phyloP scores from a whole-genome alignment of 345 rosid species.

The Melaleuca quinquenervia region DNA sequence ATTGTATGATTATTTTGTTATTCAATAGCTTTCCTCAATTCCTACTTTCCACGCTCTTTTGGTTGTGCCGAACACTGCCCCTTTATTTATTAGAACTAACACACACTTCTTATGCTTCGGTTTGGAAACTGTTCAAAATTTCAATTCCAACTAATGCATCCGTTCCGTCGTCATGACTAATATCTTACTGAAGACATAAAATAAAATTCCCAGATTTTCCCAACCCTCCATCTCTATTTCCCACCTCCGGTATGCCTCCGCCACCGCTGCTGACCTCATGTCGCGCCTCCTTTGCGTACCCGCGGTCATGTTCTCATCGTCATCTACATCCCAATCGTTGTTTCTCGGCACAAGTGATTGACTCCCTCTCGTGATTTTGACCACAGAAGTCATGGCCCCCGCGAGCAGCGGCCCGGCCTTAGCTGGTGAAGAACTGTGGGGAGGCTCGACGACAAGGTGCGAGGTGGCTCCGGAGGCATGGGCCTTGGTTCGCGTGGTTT shows the following conservation, averaged over 20 bases:
- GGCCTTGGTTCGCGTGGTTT: neutral
- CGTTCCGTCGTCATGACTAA: neutral
- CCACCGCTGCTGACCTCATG: neutral
- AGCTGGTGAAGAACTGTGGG: neutral
- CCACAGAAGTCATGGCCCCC: neutral
- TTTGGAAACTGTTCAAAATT: neutral
- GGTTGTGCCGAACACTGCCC: too few relatives aligned
- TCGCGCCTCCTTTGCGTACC: neutral
- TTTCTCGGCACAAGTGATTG: neutral
- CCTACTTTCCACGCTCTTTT: too few relatives aligned
- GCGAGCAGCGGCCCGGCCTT: neutral
- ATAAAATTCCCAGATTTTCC: neutral
- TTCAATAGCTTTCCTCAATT: too few relatives aligned
- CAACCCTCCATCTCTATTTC: neutral
- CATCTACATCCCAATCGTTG: neutral
- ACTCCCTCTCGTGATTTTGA: neutral
- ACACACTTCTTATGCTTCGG: too few relatives aligned
- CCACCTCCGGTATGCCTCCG: neutral
- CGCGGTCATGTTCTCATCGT: neutral
- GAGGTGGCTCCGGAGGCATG: too few relatives aligned
- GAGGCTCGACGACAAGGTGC: too few relatives aligned
- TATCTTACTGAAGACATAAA: neutral
- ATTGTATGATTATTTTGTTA: too few relatives aligned
- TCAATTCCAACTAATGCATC: neutral
- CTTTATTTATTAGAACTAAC: too few relatives aligned